Evolutionary conservation across 805 yeast genomes (phyloP).

Genomic region (Saturnispora mendoncae): DNA sequence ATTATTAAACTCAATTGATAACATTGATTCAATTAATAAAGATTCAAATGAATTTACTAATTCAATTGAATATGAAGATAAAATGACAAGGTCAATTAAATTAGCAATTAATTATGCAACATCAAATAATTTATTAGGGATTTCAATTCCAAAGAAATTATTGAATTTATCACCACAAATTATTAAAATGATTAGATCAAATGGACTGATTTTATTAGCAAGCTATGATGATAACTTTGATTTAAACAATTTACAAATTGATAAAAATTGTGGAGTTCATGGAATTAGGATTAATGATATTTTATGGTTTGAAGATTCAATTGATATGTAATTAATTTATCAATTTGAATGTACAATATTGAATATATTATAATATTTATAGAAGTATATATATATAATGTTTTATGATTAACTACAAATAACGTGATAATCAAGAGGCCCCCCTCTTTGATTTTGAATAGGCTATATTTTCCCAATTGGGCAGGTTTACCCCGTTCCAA

Average conservation of each 20-base stretch:
- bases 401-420: no score
- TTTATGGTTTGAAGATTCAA: conserved; percentile 57
- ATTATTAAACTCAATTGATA: conserved; percentile 26
- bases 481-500: background rate
- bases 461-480: conserved; percentile 8
- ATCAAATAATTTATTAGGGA: conserved; percentile 75
- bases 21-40: conserved; percentile 30
- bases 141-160: conserved; percentile 66
- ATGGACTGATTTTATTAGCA: conserved; percentile 77
- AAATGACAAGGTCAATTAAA: conserved; percentile 59
- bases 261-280: conserved; percentile 39
- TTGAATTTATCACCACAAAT: conserved; percentile 67
- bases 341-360: no score
- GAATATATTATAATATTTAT: no score
- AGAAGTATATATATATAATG: no score
- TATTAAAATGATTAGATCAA: conserved; percentile 62
- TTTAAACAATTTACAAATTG: conserved; percentile 17
- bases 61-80: conserved; percentile 30
- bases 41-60: conserved; percentile 28
- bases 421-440: no score
- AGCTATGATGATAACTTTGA: conserved; percentile 18
- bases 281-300: conserved; percentile 59
- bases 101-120: conserved; percentile 77
- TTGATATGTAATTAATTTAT: conserved; percentile 31
- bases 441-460: no score